A percentile compares a stretch with the other conserved stretches of the same genome.
Conservation (phyloP, 2,329 filamentous ascomycete genomes). For the Trichoderma cornu-damae region DNA sequence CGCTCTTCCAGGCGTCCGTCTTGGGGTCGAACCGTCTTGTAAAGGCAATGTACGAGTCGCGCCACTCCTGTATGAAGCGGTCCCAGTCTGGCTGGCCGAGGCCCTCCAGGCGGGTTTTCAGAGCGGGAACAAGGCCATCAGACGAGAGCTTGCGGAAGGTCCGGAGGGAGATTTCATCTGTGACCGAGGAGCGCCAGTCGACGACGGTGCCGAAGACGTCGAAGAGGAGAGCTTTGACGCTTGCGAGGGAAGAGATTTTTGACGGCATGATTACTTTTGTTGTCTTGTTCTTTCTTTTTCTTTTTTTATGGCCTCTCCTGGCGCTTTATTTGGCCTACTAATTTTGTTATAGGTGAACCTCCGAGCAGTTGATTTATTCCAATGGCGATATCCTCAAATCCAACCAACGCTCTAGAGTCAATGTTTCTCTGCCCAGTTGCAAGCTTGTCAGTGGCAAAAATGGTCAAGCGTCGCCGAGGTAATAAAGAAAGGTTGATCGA, state of each 20-base stretch:
- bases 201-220: constrained; percentile 79
- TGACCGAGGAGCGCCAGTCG: constrained; percentile 68
- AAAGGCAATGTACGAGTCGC: constrained; percentile 58
- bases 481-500: not conserved
- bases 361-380: too few species aligned
- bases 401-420: not conserved
- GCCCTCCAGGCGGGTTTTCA: constrained; percentile 44
- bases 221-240: constrained; percentile 59
- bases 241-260: constrained; percentile 25
- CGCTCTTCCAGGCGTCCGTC: constrained; percentile 54
- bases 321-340: too few species aligned
- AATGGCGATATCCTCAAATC: not conserved
- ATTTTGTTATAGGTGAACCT: too few species aligned
- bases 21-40: constrained; percentile 48
- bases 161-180: constrained; percentile 49
- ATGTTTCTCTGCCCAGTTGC: not conserved
- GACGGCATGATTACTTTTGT: constrained; percentile 25
- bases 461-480: not conserved
- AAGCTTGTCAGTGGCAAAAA: not conserved
- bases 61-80: constrained; percentile 66
- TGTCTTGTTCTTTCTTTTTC: not conserved
- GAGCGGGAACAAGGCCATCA: constrained; percentile 38
- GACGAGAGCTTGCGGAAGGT: constrained; percentile 46
- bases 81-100: constrained; percentile 57
- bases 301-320: too few species aligned